Evolutionary conservation across 2,329 filamentous ascomycete genomes (phyloP).

Genomic region (Neopestalotiopsis sp.): DNA sequence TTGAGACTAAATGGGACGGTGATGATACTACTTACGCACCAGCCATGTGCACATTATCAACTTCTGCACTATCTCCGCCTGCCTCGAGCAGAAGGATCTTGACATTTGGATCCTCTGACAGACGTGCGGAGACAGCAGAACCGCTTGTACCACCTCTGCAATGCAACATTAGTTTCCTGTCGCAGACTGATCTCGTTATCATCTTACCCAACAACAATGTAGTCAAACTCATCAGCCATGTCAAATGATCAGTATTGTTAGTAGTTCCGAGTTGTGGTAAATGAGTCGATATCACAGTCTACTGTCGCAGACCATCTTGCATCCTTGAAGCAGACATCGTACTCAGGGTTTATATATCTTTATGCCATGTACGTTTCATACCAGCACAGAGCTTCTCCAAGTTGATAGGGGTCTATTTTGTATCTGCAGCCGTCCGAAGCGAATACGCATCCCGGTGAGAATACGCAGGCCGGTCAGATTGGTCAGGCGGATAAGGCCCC

Average conservation of each 20-base stretch:
- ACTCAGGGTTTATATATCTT: too few relatives aligned
- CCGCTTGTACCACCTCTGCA: neutral
- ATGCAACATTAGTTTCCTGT: neutral
- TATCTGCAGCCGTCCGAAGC: too few relatives aligned
- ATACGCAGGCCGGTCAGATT: neutral
- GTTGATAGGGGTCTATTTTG: too few relatives aligned
- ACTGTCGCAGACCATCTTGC: neutral
- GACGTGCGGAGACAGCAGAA: neutral
- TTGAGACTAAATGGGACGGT: too few relatives aligned
- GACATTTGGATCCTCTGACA: neutral
- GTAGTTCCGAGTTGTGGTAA: neutral
- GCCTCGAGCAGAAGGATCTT: neutral
- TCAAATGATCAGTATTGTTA: neutral
- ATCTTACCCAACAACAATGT: neutral
- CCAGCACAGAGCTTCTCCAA: too few relatives aligned
- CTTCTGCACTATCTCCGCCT: neutral
- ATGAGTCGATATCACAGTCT: neutral
- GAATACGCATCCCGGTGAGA: neutral
- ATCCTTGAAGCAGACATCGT: neutral
- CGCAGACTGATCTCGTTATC: neutral
- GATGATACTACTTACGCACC: neutral
- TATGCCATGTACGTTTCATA: too few relatives aligned
- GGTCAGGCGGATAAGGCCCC: neutral
- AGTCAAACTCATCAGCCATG: neutral
- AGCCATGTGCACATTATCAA: neutral